These are phyloP conservation scores for Mycena maculata DNA, from an alignment of 768 basidiomycete species.

Conservation along the genomic window DNA sequence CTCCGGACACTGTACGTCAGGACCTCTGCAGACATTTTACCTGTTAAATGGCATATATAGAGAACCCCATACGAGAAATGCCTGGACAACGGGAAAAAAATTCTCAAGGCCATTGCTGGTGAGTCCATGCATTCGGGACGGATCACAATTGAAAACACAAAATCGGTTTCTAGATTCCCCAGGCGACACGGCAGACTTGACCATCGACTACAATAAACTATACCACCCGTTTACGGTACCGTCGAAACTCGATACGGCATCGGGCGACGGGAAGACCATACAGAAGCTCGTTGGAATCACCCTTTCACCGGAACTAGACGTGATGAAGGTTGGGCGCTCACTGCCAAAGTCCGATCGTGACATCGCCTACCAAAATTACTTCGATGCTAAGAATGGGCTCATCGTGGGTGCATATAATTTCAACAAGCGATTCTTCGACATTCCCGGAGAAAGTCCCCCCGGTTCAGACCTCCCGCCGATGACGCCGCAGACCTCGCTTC, in stretches of 20 bases:
- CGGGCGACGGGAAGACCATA: not conserved
- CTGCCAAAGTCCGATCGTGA: not conserved
- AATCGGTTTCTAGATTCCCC: not conserved
- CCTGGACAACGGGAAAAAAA: not conserved
- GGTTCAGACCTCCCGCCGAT: too few relatives aligned
- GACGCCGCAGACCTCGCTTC: not conserved
- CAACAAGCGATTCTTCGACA: conserved; percentile 1
- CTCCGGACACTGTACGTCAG: not conserved
- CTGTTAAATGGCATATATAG: too few relatives aligned
- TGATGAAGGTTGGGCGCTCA: not conserved
- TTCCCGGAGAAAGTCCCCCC: too few relatives aligned
- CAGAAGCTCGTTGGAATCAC: not conserved
- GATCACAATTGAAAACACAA: not conserved
- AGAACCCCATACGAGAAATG: not conserved
- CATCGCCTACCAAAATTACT: not conserved
- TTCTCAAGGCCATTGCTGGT: not conserved
- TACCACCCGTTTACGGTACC: not conserved
- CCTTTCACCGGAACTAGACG: not conserved
- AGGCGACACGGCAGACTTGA: not conserved
- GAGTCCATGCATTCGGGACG: not conserved
- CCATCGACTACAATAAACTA: not conserved
- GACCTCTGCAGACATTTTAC: not conserved
- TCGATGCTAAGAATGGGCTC: not conserved
- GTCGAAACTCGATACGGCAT: not conserved
- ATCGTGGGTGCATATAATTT: not conserved